A percentile compares a stretch with the other conserved stretches of the same genome.
Evolutionary conservation across 2,329 filamentous ascomycete species (phyloP).

Genomic region (Dryadomyces sulphureus): DNA sequence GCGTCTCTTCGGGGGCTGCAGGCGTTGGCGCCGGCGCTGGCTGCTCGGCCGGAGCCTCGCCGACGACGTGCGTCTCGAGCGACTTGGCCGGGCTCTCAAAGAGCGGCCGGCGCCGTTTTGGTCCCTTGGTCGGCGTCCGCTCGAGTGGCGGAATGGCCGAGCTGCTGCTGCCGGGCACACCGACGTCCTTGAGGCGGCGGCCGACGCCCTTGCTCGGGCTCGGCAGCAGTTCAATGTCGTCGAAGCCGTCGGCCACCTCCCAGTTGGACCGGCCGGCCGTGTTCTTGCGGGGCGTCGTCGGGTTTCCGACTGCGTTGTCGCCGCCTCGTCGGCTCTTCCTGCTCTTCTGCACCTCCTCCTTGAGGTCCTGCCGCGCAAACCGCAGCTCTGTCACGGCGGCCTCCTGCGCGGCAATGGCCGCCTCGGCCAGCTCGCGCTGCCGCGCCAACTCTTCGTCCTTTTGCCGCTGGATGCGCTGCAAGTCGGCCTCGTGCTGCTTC

Average conservation of each 20-base stretch:
- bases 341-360: slow-evolving; percentile 38
- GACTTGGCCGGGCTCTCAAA: slow-evolving; percentile 53
- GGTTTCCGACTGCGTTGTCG: slow-evolving; percentile 22
- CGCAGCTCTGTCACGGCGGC: slow-evolving; percentile 53
- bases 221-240: slow-evolving; percentile 43
- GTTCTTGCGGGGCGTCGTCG: slow-evolving; percentile 40
- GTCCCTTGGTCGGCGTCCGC: slow-evolving; percentile 45
- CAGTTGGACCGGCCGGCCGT: slow-evolving; percentile 29
- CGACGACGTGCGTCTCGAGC: slow-evolving; percentile 31
- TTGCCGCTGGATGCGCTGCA: slow-evolving; percentile 45
- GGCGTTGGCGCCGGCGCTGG: background rate
- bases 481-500: slow-evolving; percentile 46
- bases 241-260: slow-evolving; percentile 61
- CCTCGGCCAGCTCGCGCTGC: slow-evolving; percentile 49
- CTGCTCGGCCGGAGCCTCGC: background rate
- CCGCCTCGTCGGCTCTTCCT: slow-evolving; percentile 17
- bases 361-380: slow-evolving; percentile 58
- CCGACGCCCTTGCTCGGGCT: slow-evolving; percentile 38
- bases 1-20: slow-evolving; percentile 10
- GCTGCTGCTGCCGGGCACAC: slow-evolving; percentile 15
- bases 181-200: slow-evolving; percentile 20
- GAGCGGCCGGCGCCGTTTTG: slow-evolving; percentile 52
- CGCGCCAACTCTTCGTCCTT: slow-evolving; percentile 49
- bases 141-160: slow-evolving; percentile 31
- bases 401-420: slow-evolving; percentile 48